Base-by-base conservation (phyloP, 2,329 filamentous ascomycete genomes). In the Aspergillus persii region DNA sequence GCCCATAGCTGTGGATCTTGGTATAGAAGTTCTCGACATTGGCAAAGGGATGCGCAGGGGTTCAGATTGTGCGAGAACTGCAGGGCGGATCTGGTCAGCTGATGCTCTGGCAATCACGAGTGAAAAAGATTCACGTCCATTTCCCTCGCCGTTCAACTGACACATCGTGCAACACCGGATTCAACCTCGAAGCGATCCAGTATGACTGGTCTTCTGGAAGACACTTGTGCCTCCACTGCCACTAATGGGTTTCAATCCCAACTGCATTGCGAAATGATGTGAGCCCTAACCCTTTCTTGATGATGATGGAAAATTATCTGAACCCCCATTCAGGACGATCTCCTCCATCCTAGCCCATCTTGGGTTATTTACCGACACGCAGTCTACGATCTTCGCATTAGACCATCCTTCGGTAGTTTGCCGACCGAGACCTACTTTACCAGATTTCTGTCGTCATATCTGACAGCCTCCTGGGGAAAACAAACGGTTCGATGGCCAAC, bases 11-110 rank as follows among this genome's bases (percentile, higher is more conserved):
- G 81, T 2, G 82, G 80, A 56, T 85, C 76, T 44, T 76, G 60
- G 85, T 73, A 55, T 74, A 77, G 66, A 86, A 84, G 58, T 83
- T 79, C 26, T 77, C 73, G n/a, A 85, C 81, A 3, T 74, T 71
- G 2, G 85, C 82, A 85, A 84, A 0, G 83, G 82, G 82, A 85
- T 31, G 5, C 18, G 18, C 18, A 23, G 18, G 18, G 4, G 15
- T 41, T 41, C 36, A 41, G 15, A 6, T 41, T 6, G 15, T 41
- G 12, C 36, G 36, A 41, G 36, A 41, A n/a, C 36, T 41, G 36
- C 6, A 39, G 36, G 12, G 12, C 36, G 12, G 11, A 9, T 39
- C 36, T 12, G 36, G 36, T 39, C 36, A 39, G 36, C 36, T 39
- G 36, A 39, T 39, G 36, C 36, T 12, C 36, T 39, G 2, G 12